These are phyloP conservation scores for Staphylotrichum longicolle DNA, from an alignment of 495 filamentous ascomycete species.

Conservation along the genomic window DNA sequence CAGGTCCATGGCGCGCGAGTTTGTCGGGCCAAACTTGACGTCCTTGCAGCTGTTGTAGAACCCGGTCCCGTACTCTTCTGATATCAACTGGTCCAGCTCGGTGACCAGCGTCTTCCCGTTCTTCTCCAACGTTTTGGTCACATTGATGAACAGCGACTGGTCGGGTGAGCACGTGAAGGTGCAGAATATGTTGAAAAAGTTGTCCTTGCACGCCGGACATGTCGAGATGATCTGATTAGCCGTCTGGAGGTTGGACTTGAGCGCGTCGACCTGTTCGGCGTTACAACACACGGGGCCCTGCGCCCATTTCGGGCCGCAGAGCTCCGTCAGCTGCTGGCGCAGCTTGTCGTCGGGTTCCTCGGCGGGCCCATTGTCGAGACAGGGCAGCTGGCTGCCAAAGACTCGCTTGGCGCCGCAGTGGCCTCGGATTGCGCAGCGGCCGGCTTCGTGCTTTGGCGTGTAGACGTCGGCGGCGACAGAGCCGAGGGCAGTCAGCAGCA, in stretches of 20 bases:
- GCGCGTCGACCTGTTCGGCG: constrained; percentile 75
- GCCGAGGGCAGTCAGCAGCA: constrained; percentile 38
- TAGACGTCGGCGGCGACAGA: constrained; percentile 35
- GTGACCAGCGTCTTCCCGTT: constrained; percentile 73
- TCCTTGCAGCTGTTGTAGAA: constrained; percentile 98
- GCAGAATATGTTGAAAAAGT: constrained; percentile 98
- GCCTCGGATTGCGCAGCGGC: constrained; percentile 86
- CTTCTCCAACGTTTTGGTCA: constrained; percentile 68
- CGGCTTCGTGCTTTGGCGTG: constrained; percentile 74
- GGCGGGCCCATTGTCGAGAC: constrained; percentile 87
- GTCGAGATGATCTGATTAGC: constrained; percentile 84
- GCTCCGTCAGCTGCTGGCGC: constrained; percentile 70
- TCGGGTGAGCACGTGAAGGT: constrained; percentile 96
- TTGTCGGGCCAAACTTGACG: constrained; percentile 93
- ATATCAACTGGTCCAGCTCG: constrained; percentile 87
- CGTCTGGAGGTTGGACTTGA: constrained; percentile 78
- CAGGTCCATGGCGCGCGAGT: constrained; percentile 86
- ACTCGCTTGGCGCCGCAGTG: constrained; percentile 86
- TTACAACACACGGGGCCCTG: constrained; percentile 81
- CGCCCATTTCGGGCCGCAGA: constrained; percentile 85
- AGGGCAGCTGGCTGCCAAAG: constrained; percentile 84
- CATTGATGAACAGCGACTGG: constrained; percentile 92
- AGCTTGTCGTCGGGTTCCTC: constrained; percentile 65
- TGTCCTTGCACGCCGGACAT: constrained; percentile 92
- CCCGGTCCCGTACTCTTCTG: constrained; percentile 77